A percentile compares a stretch with the other conserved stretches of the same genome.
Evolutionary conservation across 345 rosid species (phyloP).

Genomic region (Pseudoturritis turrita): DNA sequence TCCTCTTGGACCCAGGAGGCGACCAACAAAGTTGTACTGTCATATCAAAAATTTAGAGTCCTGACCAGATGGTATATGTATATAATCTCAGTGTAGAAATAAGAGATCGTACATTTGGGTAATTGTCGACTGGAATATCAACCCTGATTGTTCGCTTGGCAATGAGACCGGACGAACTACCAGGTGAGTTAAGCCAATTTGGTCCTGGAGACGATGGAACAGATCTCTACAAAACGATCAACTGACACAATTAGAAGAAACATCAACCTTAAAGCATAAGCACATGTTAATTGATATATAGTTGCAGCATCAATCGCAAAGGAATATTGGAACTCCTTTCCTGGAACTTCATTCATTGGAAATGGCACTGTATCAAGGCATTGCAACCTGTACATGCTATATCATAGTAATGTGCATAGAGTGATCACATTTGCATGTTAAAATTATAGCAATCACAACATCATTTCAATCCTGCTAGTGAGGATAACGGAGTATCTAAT

Average conservation of each 20-base stretch:
- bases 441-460: neutral
- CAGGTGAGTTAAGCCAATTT: slow-evolving; percentile 68
- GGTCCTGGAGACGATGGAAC: slow-evolving; percentile 61
- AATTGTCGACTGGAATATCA: slow-evolving; percentile 90
- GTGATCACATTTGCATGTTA: neutral
- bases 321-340: neutral
- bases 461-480: neutral
- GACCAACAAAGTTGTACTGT: slow-evolving; percentile 98
- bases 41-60: slow-evolving; percentile 11
- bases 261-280: neutral
- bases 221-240: slow-evolving; percentile 50
- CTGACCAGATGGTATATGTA: neutral
- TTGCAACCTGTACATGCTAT: slow-evolving; percentile 13
- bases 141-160: slow-evolving; percentile 84
- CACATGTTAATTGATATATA: neutral
- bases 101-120: slow-evolving; percentile 61
- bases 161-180: slow-evolving; percentile 78
- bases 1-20: slow-evolving; percentile 97
- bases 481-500: slow-evolving; percentile 3
- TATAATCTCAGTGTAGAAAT: neutral
- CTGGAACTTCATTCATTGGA: neutral
- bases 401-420: slow-evolving; percentile 8
- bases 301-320: neutral
- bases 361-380: slow-evolving; percentile 1
- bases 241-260: slow-evolving; percentile 31